Evolutionary conservation across 306 rosid species (phyloP).

Genomic region (Sindora glabra): DNA sequence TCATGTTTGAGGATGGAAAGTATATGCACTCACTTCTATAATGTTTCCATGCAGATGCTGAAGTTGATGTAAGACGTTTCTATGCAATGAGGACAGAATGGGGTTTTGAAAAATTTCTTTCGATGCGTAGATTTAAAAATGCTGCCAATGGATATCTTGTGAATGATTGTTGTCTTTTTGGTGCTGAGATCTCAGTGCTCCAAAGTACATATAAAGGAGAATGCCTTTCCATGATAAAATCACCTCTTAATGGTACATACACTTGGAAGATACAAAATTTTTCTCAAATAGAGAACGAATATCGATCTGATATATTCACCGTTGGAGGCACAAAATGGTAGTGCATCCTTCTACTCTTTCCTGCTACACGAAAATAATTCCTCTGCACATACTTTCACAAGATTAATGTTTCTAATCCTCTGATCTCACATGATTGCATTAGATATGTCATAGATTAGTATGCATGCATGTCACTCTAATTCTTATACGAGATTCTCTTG

Average conservation of each 20-base stretch:
- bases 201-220: not conserved
- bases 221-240: not conserved
- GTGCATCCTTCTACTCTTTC: no score
- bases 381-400: no score
- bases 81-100: not conserved
- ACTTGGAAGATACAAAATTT: not conserved
- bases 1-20: no score
- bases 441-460: no score
- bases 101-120: constrained; percentile 10
- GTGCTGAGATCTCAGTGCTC: not conserved
- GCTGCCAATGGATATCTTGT: not conserved
- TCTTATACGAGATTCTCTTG: no score
- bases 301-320: not conserved
- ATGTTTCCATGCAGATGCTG: not conserved
- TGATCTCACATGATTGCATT: no score
- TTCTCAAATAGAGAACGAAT: not conserved
- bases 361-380: no score
- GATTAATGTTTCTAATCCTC: no score
- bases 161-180: constrained; percentile 7
- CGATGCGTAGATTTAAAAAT: not conserved
- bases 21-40: not conserved
- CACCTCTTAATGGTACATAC: not conserved
- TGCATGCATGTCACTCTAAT: no score
- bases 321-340: not conserved
- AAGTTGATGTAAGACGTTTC: not conserved